Percentiles rank a stretch among this genome's conserved stretches.
These are phyloP conservation scores for Arctium lappa DNA, from an alignment of 129 eudicot species.

Conservation along the genomic window DNA sequence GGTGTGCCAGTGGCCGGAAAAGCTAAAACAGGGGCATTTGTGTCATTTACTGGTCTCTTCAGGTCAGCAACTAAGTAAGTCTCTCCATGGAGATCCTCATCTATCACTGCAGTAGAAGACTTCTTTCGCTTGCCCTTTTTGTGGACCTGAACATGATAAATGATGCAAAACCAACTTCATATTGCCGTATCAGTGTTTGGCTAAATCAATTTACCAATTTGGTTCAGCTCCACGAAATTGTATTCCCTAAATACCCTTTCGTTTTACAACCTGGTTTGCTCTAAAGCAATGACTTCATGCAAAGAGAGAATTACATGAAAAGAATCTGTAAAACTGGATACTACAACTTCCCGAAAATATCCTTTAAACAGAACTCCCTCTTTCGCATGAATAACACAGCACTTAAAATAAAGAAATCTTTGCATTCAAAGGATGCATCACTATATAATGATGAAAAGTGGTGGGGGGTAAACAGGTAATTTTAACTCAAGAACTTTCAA, in stretches of 20 bases:
- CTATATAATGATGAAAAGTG: neutral
- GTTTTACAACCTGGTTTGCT: neutral
- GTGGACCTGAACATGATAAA: slow-evolving; percentile 16
- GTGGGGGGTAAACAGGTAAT: neutral
- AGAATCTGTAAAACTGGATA: neutral
- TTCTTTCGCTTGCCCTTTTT: slow-evolving; percentile 1
- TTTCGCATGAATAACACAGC: neutral
- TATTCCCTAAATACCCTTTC: neutral
- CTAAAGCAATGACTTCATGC: neutral
- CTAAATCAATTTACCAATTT: too few species aligned
- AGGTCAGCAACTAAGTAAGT: neutral
- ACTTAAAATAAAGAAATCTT: neutral
- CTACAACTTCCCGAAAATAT: neutral
- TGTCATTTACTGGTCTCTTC: neutral
- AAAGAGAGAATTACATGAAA: neutral
- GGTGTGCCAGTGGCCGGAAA: slow-evolving; percentile 18
- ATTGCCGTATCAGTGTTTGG: neutral
- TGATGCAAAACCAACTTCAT: neutral
- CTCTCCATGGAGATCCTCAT: slow-evolving; percentile 3
- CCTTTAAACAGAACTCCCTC: neutral
- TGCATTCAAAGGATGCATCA: neutral
- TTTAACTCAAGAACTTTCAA: neutral
- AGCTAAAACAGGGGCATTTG: neutral
- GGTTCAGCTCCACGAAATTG: neutral
- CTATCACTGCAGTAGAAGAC: neutral